A percentile compares a stretch with the other conserved stretches of the same genome.
Evolutionary conservation across 2,329 filamentous ascomycete species (phyloP).

Genomic region (Paraconiothyrium sp.): DNA sequence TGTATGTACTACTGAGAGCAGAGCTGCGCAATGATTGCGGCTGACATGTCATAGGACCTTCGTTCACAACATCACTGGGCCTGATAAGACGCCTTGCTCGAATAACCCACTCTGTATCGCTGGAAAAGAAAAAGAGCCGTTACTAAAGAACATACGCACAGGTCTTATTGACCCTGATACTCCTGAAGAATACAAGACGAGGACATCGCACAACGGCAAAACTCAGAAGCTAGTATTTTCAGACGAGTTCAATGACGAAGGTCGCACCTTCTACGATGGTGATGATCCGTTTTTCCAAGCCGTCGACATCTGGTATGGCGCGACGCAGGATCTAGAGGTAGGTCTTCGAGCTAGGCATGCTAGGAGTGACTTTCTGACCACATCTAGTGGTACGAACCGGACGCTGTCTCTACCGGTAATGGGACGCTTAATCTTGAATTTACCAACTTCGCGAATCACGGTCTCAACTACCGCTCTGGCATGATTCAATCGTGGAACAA

Average conservation of each 20-base stretch:
- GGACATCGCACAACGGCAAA: conserved; percentile 67
- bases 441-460: conserved; percentile 71
- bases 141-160: conserved; percentile 68
- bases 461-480: conserved; percentile 73
- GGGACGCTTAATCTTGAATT: conserved; percentile 72
- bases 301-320: conserved; percentile 77
- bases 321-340: conserved; percentile 73
- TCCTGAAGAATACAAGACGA: conserved; percentile 64
- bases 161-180: conserved; percentile 75
- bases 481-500: conserved; percentile 81
- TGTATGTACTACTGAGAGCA: conserved; percentile 61
- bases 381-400: conserved; percentile 73
- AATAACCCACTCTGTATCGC: conserved; percentile 61
- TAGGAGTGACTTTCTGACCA: conserved; percentile 15
- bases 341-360: conserved; percentile 20
- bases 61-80: conserved; percentile 56
- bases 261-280: conserved; percentile 74
- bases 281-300: conserved; percentile 76
- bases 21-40: neutral
- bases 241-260: conserved; percentile 74
- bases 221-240: conserved; percentile 74
- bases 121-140: conserved; percentile 56
- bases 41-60: conserved; percentile 62
- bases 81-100: conserved; percentile 50
- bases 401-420: conserved; percentile 69